These are phyloP conservation scores for Aspergillus viridinutans DNA, from an alignment of 2,329 filamentous ascomycete species.

Conservation along the genomic window DNA sequence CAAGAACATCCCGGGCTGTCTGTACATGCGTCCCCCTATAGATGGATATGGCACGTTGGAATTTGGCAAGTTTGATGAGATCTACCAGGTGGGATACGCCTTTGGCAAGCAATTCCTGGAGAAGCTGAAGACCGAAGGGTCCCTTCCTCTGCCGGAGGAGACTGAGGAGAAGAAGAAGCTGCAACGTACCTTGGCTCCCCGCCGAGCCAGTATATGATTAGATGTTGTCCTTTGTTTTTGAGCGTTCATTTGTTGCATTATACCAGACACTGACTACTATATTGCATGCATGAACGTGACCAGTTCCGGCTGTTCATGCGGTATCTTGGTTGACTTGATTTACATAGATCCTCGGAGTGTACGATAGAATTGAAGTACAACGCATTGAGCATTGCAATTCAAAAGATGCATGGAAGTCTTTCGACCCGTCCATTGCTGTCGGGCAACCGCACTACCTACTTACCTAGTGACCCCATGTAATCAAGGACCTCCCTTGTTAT, in stretches of 20 bases:
- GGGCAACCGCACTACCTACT: too few species aligned
- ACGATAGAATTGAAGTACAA: background rate
- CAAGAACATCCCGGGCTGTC: slow-evolving; percentile 82
- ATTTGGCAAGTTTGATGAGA: slow-evolving; percentile 96
- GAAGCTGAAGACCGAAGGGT: slow-evolving; percentile 71
- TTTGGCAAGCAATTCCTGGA: slow-evolving; percentile 79
- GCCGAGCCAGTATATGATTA: slow-evolving; percentile 65
- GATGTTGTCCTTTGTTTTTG: background rate
- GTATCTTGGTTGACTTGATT: background rate
- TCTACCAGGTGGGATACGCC: slow-evolving; percentile 81
- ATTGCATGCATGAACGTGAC: background rate
- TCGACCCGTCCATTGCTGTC: too few species aligned
- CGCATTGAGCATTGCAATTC: background rate
- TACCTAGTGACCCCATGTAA: too few species aligned
- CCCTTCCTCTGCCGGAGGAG: slow-evolving; percentile 66
- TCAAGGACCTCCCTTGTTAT: too few species aligned
- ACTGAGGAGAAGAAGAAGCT: slow-evolving; percentile 73
- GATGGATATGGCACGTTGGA: slow-evolving; percentile 92
- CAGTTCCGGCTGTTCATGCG: background rate
- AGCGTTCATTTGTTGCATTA: background rate
- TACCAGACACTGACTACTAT: background rate
- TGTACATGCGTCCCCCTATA: slow-evolving; percentile 95
- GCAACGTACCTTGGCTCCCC: slow-evolving; percentile 72
- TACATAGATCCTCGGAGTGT: background rate
- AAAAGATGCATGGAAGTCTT: background rate